Evolutionary conservation across 371 early-diverging fungal genomes (phyloP).

Genomic region (Thermomucor indicae-seudaticae): DNA sequence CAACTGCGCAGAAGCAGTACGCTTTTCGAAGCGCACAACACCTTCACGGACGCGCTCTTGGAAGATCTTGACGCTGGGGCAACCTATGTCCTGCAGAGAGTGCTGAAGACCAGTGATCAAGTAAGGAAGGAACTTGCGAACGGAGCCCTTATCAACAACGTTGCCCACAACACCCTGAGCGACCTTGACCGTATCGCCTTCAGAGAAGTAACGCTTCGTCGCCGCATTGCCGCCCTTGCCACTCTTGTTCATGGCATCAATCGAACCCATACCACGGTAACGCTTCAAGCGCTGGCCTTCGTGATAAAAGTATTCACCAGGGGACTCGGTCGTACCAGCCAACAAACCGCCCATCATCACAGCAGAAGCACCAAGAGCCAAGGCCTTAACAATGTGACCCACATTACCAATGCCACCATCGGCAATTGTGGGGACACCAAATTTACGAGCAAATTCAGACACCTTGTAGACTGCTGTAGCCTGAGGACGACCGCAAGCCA

Average conservation of each 20-base stretch:
- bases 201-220: constrained; percentile 93
- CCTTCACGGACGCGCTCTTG: constrained; percentile 66
- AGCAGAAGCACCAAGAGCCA: constrained; percentile 89
- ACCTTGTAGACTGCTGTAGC: constrained; percentile 97
- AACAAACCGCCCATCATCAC: constrained; percentile 98
- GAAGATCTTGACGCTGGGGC: constrained; percentile 56
- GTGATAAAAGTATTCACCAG: constrained; percentile 96
- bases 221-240: constrained; percentile 73
- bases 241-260: constrained; percentile 90
- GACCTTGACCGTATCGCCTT: constrained; percentile 93
- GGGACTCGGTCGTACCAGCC: constrained; percentile 93
- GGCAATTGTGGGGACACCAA: constrained; percentile 95
- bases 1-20: constrained; percentile 91
- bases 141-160: constrained; percentile 94
- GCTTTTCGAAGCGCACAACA: constrained; percentile 86
- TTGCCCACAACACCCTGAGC: constrained; percentile 98
- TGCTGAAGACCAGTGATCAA: constrained; percentile 94
- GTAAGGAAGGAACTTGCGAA: constrained; percentile 89
- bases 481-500: constrained; percentile 97
- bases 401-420: constrained; percentile 96
- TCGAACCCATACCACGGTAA: constrained; percentile 97
- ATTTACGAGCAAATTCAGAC: constrained; percentile 85
- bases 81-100: constrained; percentile 96
- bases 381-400: constrained; percentile 95
- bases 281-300: constrained; percentile 96